phyloP scores from a whole-genome alignment of 1,139 yeast genomes.

The Pichia terricola region DNA sequence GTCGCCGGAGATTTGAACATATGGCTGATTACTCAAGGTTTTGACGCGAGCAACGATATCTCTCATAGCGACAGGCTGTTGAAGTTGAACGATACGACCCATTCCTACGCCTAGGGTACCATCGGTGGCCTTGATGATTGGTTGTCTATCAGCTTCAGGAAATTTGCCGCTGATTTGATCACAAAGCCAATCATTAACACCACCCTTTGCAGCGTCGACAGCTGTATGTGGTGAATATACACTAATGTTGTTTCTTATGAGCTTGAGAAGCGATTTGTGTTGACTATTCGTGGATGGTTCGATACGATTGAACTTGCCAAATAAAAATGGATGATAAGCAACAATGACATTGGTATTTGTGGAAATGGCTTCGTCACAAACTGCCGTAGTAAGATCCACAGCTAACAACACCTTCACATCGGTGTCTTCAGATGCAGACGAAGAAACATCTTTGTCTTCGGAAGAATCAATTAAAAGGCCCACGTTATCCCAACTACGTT shows the following conservation, averaged over 20 bases:
- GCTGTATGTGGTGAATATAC: slow-evolving; percentile 97
- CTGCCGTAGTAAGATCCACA: slow-evolving; percentile 75
- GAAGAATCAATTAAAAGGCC: slow-evolving; percentile 69
- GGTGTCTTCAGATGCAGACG: slow-evolving; percentile 7
- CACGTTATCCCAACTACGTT: slow-evolving; percentile 86
- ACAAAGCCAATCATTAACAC: slow-evolving; percentile 59
- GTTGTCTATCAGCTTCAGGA: neutral
- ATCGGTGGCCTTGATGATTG: neutral
- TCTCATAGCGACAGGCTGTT: slow-evolving; percentile 33
- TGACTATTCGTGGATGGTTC: slow-evolving; percentile 54
- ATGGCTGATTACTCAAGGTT: slow-evolving; percentile 36
- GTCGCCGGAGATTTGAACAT: slow-evolving; percentile 50
- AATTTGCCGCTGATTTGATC: neutral
- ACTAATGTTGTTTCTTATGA: slow-evolving; percentile 67
- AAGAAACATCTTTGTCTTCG: slow-evolving; percentile 9
- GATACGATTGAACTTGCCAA: slow-evolving; percentile 77
- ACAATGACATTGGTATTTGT: slow-evolving; percentile 46
- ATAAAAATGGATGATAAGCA: slow-evolving; percentile 94
- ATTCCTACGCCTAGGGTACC: slow-evolving; percentile 24
- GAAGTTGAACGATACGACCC: slow-evolving; percentile 63
- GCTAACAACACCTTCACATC: slow-evolving; percentile 51
- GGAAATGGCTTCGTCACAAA: slow-evolving; percentile 74
- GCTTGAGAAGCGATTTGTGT: slow-evolving; percentile 61
- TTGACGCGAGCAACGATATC: slow-evolving; percentile 49
- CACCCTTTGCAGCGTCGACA: slow-evolving; percentile 82